Evolutionary conservation across 2,329 filamentous ascomycete genomes (phyloP), one percentile per base, ranked within the genome.

Genomic region (Penicillium sp.): DNA sequence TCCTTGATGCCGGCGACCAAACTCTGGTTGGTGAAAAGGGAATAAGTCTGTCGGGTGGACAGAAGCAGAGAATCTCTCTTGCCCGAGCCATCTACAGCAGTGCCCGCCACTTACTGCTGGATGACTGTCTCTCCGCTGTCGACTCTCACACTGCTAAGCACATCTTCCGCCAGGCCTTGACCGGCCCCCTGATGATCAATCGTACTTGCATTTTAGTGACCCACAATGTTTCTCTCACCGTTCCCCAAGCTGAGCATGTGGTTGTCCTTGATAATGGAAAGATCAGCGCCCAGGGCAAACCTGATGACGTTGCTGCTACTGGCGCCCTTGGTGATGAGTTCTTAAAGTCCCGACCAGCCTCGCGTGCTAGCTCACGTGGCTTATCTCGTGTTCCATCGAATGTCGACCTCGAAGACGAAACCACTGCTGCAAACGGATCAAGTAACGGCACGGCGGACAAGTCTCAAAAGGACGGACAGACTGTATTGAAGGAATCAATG

Each of bases 61-160:
- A 99, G 76, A 98, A 98, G 77, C 95, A 99, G 75, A 88, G 95
- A 57, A 98, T 99, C 51, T 97, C 93, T 14, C 83, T 99, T 45
- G 95, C 95, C n/a, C 88, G 95, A 64, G 95, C 95, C 1, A 83
- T 99, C n/a, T 99, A 99, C 76, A 96, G 91, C 63, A 93, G 91
- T 74, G 96, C 93, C 6, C 89, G 88, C 52, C 93, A 98, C 73
- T 78, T 99, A 16, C 83, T 99, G 11, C 82, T 99, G 49, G 95
- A 99, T 69, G 95, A 99, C 74, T 96, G 96, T 62, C 82, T 99
- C 44, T 97, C 93, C 70, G 95, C 95, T 27, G 95, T 99, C 33
- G 95, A 99, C 74, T 96, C 95, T 3, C 95, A 99, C 68, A 98
- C 95, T 0, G 93, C 93, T 2, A 96, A 97, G 74, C 97, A 96